Conservation (phyloP, 2,329 filamentous ascomycete genomes). For the Sporothrix brunneoviolacea region DNA sequence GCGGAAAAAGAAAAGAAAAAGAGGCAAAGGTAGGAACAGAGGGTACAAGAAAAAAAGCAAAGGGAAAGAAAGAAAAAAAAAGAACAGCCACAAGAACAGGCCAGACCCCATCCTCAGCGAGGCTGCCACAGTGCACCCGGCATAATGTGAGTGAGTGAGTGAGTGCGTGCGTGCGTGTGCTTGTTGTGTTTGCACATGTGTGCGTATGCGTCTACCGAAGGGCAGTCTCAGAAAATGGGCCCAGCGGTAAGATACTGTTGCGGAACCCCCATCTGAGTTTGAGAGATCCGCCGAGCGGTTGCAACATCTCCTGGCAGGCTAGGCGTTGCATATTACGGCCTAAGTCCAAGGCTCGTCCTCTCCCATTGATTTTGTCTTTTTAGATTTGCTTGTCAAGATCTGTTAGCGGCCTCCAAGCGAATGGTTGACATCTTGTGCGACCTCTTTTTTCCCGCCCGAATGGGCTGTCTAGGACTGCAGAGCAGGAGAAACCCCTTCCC, state of each 20-base stretch:
- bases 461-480: slow-evolving; percentile 1
- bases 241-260: background rate
- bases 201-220: slow-evolving; percentile 1
- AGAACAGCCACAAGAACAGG: background rate
- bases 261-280: no score
- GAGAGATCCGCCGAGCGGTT: no score
- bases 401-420: slow-evolving; percentile 16
- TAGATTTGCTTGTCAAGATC: background rate
- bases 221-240: slow-evolving; percentile 6
- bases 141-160: no score
- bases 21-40: background rate
- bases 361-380: slow-evolving; percentile 5
- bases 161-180: no score
- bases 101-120: background rate
- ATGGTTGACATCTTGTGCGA: slow-evolving; percentile 11
- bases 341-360: no score
- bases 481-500: background rate
- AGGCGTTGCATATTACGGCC: no score
- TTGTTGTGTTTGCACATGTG: no score
- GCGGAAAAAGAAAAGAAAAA: background rate
- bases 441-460: slow-evolving; percentile 5
- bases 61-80: background rate
- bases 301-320: no score
- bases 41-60: background rate
- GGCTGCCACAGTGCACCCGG: background rate